phyloP scores from a whole-genome alignment of 306 rosid genomes.

The Begonia fuchsioides region DNA sequence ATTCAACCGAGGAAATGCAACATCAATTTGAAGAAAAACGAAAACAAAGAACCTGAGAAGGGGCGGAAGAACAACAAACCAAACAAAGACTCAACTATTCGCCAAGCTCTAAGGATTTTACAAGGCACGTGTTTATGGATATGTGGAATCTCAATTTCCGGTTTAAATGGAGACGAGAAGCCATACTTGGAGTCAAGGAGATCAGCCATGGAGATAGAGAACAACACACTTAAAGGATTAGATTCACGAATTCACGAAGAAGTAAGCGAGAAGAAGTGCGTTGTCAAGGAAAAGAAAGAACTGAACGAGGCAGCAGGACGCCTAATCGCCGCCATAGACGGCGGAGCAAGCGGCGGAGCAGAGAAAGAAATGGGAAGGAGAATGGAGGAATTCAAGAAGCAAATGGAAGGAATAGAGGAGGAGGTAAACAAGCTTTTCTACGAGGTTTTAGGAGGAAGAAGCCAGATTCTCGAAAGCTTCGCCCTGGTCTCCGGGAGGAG shows the following conservation, averaged over 20 bases:
- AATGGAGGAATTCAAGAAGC: conserved; percentile 9
- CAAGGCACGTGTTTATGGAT: conserved; percentile 8
- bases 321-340: neutral
- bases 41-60: conserved; percentile 1
- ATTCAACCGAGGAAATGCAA: conserved; percentile 12
- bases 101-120: neutral
- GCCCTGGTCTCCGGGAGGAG: no score
- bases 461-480: conserved; percentile 4
- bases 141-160: conserved; percentile 6
- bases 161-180: conserved; percentile 5
- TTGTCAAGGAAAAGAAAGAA: conserved; percentile 1
- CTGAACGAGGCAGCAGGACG: neutral
- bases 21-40: conserved; percentile 9
- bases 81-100: conserved; percentile 1
- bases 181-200: conserved; percentile 6
- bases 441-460: conserved; percentile 10
- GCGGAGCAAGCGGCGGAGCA: neutral
- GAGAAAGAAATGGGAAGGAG: conserved; percentile 8
- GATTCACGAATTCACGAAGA: neutral
- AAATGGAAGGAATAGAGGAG: conserved; percentile 6
- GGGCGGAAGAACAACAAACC: conserved; percentile 1
- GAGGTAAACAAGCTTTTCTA: conserved; percentile 10
- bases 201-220: neutral
- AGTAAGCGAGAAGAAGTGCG: neutral
- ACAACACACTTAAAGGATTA: neutral